These are phyloP conservation scores for Populus tomentosa DNA, from an alignment of 441 rosid genomes.

Conservation along the genomic window DNA sequence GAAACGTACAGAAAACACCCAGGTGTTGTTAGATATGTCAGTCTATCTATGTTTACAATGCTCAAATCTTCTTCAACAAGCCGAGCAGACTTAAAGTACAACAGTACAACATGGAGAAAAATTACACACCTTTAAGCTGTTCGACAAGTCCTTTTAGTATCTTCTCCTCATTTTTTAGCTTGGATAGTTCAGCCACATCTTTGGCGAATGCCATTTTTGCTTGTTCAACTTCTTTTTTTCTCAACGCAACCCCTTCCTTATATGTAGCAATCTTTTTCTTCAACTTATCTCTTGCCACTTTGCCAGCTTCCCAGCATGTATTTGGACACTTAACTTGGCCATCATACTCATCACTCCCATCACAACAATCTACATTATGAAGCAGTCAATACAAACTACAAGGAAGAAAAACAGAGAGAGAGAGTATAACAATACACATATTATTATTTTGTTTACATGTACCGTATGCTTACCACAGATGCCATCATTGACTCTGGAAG, in stretches of 20 bases:
- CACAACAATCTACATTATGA: conserved; percentile 73
- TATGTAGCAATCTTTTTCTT: conserved; percentile 63
- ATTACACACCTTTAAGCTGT: conserved; percentile 70
- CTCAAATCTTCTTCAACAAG: conserved; percentile 4
- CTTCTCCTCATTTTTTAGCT: conserved; percentile 69
- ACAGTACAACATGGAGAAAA: conserved; percentile 2
- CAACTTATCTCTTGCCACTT: conserved; percentile 77
- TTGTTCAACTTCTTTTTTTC: conserved; percentile 52
- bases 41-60: background rate
- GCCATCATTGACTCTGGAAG: conserved; percentile 95
- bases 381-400: background rate
- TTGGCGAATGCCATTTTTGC: conserved; percentile 58
- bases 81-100: background rate
- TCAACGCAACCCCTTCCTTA: conserved; percentile 57
- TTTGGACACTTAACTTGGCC: conserved; percentile 65
- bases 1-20: background rate
- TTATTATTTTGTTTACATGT: background rate
- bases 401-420: background rate
- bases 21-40: background rate
- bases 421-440: background rate
- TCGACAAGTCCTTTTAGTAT: conserved; percentile 72
- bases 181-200: conserved; percentile 68
- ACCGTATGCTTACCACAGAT: conserved; percentile 58
- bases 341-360: conserved; percentile 97
- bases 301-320: conserved; percentile 97